phyloP scores from a whole-genome alignment of 768 basidiomycete genomes.

The Trametes coccinea region DNA sequence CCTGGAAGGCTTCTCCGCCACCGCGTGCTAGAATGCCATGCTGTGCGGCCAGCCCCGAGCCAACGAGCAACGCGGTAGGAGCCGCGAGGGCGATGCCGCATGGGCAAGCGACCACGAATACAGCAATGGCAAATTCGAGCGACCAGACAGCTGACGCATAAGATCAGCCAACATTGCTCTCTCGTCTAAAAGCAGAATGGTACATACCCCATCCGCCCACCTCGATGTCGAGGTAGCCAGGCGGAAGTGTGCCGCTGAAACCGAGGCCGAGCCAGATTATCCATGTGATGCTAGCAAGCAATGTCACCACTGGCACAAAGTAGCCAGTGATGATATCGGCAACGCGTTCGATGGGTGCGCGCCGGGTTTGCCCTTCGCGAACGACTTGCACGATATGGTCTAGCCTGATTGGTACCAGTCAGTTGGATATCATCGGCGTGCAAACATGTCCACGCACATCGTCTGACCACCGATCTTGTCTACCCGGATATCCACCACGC shows the following conservation, averaged over 20 bases:
- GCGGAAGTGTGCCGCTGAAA: constrained; percentile 53
- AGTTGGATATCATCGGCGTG: neutral
- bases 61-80: constrained; percentile 83
- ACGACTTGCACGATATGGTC: constrained; percentile 76
- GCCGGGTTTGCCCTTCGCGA: constrained; percentile 68
- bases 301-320: constrained; percentile 78
- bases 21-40: constrained; percentile 81
- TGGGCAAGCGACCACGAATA: constrained; percentile 84
- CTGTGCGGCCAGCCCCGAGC: constrained; percentile 77
- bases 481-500: constrained; percentile 60
- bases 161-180: neutral
- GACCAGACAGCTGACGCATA: constrained; percentile 62
- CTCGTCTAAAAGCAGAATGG: neutral
- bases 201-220: constrained; percentile 64
- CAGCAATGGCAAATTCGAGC: constrained; percentile 78
- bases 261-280: constrained; percentile 71
- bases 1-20: constrained; percentile 86
- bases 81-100: constrained; percentile 87
- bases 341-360: constrained; percentile 80
- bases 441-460: constrained; percentile 46
- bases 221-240: constrained; percentile 52
- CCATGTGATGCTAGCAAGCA: constrained; percentile 74
- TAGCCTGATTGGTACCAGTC: constrained; percentile 45
- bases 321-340: constrained; percentile 74
- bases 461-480: constrained; percentile 65